Conservation (phyloP, 169 alveolate genomes). For the Plasmodium gonderi region DNA sequence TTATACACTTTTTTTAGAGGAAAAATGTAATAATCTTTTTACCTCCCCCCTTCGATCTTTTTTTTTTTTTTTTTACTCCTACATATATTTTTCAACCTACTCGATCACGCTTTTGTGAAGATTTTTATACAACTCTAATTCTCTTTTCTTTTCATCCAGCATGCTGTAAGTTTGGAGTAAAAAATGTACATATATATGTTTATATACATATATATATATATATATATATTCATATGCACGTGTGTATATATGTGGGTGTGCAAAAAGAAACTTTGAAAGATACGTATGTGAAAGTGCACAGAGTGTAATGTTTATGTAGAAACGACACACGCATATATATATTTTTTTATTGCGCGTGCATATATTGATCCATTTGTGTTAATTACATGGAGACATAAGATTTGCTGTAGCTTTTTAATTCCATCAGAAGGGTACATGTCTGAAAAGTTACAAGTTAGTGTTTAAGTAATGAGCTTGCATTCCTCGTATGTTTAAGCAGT, state of each 20-base stretch:
- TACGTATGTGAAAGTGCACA: neutral
- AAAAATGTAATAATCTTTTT: too few relatives aligned
- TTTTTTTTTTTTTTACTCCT: neutral
- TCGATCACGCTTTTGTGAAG: constrained; percentile 36
- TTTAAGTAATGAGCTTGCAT: neutral
- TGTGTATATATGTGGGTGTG: neutral
- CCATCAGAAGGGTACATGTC: constrained; percentile 47
- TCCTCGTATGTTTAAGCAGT: neutral
- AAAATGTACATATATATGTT: neutral
- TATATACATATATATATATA: neutral
- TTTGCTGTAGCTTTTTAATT: constrained; percentile 54
- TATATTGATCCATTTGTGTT: neutral
- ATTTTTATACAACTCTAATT: constrained; percentile 51
- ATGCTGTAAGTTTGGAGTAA: neutral
- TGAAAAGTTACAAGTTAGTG: neutral
- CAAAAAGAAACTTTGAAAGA: neutral
- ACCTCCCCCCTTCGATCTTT: neutral
- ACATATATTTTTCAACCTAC: neutral
- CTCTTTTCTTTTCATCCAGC: constrained; percentile 51
- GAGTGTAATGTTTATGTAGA: neutral
- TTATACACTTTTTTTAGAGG: neutral
- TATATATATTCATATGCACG: neutral
- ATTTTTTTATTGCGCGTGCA: neutral
- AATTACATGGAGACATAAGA: constrained; percentile 42
- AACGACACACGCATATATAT: neutral